A percentile compares a stretch with the other conserved stretches of the same genome.
Evolutionary conservation across 1,284 basidiomycete species (phyloP).

Genomic region (Ustilago cynodontis): DNA sequence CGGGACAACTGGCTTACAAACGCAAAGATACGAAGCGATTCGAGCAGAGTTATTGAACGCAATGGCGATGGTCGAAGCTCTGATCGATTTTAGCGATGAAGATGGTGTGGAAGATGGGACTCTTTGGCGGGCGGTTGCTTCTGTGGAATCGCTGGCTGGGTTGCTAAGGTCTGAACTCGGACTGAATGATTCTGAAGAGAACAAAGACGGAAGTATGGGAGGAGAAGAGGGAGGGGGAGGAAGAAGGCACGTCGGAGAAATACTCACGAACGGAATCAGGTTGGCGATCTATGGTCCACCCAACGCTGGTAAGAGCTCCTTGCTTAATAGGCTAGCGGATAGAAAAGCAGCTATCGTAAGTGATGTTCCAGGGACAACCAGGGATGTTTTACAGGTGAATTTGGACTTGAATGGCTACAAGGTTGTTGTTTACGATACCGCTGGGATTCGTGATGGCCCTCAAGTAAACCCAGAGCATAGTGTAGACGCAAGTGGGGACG

Average conservation of each 20-base stretch:
- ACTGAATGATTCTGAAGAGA: neutral
- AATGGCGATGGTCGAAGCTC: slow-evolving; percentile 82
- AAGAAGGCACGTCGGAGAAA: slow-evolving; percentile 76
- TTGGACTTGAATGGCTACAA: slow-evolving; percentile 85
- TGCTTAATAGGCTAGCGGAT: slow-evolving; percentile 84
- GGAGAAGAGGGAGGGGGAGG: neutral
- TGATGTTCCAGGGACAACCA: slow-evolving; percentile 84
- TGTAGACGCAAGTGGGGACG: neutral
- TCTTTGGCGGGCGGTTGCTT: no score
- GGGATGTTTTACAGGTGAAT: slow-evolving; percentile 84
- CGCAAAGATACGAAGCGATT: slow-evolving; percentile 76
- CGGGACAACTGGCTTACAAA: slow-evolving; percentile 74
- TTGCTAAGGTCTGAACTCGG: slow-evolving; percentile 25
- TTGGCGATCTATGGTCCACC: slow-evolving; percentile 89
- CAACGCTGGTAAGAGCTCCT: slow-evolving; percentile 87
- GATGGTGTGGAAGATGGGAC: slow-evolving; percentile 85
- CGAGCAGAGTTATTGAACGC: slow-evolving; percentile 78
- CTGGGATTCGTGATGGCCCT: slow-evolving; percentile 77
- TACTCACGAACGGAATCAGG: slow-evolving; percentile 82
- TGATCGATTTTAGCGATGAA: slow-evolving; percentile 91
- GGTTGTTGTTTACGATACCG: slow-evolving; percentile 83
- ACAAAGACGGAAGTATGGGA: neutral
- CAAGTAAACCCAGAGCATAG: no score
- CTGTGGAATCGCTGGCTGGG: slow-evolving; percentile 11
- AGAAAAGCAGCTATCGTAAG: slow-evolving; percentile 90